Base-by-base conservation (phyloP, 139 green algal species). In the Chlamydomonas sp. region DNA sequence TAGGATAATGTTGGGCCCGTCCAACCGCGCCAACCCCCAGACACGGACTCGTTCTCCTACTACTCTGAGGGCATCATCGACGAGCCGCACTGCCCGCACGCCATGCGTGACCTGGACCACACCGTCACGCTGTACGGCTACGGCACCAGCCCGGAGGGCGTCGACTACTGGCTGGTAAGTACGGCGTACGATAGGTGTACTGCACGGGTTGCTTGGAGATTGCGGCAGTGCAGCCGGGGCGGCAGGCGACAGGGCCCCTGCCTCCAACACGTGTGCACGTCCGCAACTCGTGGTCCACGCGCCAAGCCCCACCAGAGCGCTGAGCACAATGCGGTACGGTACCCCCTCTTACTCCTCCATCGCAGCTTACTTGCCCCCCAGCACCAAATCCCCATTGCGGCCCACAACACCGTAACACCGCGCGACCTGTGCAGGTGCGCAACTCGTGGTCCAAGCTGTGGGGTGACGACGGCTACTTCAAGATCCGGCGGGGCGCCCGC, bases 81-180 rank as follows among this genome's bases (percentile, higher is more conserved):
- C 31, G 78, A 90, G 4, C 80, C 88, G 31, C 63, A 87, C 15
- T 95, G 92, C 85, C 61, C 76, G 1, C 83, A 58, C n/a, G 86
- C 89, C 18, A 90, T 77, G 81, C 68, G 71, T 7, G 72, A 92
- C 57, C 83, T 92, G 64, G 90, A 92, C 68, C 90, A 92, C 69
- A 88, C 90, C 20, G 90, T 86, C 60, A 86, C 81, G 61, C 69
- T 94, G 78, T 90, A 90, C 12, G 92, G 92, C 75, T 94, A 94
- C 68, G 92, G 92, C 82, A 92, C 85, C 61, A 86, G 87, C 2
- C 77, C 80, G 31, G 60, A 82, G 6, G 91, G 92, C 15, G 82
- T 83, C 80, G 89, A 91, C 64, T 95, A 94, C 89, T 95, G 93
- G 93, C 78, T 94, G 49, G 77, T 95, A 63, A 91, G 90, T 81